Conservation (phyloP, 768 basidiomycete genomes). For the Boletus bicolor region DNA sequence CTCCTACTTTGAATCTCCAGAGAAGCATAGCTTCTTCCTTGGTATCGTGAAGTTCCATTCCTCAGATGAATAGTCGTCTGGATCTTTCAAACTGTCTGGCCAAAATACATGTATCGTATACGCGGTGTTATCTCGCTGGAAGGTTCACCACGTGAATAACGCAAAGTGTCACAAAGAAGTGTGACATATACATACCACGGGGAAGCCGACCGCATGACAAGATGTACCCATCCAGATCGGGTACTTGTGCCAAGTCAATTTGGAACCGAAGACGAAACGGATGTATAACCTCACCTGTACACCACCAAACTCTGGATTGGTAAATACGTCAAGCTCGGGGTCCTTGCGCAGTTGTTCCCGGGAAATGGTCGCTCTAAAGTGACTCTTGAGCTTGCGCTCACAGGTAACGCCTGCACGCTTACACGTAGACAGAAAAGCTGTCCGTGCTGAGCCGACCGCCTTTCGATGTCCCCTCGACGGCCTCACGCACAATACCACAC, state of each 20-base stretch:
- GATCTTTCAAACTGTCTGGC: slow-evolving; percentile 33
- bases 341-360: slow-evolving; percentile 39
- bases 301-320: slow-evolving; percentile 11
- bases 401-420: slow-evolving; percentile 11
- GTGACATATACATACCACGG: slow-evolving; percentile 10
- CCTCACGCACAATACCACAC: slow-evolving; percentile 36
- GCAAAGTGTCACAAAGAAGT: background rate
- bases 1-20: slow-evolving; percentile 36
- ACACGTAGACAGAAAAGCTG: slow-evolving; percentile 43
- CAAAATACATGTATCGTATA: slow-evolving; percentile 37
- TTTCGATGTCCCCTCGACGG: slow-evolving; percentile 32
- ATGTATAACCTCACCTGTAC: slow-evolving; percentile 8
- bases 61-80: slow-evolving; percentile 16
- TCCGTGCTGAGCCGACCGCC: slow-evolving; percentile 17
- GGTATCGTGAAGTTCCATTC: slow-evolving; percentile 36
- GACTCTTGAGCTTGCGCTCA: slow-evolving; percentile 1
- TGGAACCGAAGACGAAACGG: background rate
- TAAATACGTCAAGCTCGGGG: slow-evolving; percentile 33
- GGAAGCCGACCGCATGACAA: slow-evolving; percentile 14
- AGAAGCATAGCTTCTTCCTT: slow-evolving; percentile 31
- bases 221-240: slow-evolving; percentile 22
- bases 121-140: slow-evolving; percentile 33
- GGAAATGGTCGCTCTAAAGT: slow-evolving; percentile 39
- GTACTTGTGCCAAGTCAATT: slow-evolving; percentile 9
- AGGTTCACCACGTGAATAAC: background rate